Evolutionary conservation across 441 rosid species (phyloP), one percentile per base, ranked within the genome.

Genomic region (Pelargonium citronellum): DNA sequence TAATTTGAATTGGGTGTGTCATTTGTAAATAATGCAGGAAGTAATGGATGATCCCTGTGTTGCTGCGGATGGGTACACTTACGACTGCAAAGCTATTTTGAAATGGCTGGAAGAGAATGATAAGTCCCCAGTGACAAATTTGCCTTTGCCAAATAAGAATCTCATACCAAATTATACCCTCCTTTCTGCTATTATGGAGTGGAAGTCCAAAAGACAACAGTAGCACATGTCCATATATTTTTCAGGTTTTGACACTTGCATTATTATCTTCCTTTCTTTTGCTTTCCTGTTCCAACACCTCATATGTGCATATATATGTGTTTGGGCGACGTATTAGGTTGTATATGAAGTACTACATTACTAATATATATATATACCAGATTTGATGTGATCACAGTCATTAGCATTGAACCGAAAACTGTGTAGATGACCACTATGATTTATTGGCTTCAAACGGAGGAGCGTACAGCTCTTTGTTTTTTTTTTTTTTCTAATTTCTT

Each of bases 31-130:
- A 71, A 67, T 74, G 39, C 87, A 93, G 98, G 96, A 85, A 47
- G 82, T 91, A 4, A 94, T 90, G 92, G 78, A 82, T n/a, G 89
- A 85, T 24, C 97, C 99, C 27, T 87, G 88, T 78, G 97, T 94
- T 55, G 97, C 99, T 37, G 80, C 95, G 10, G 97, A 94, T 73
- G 99, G 99, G n/a, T 91, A 90, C 78, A 88, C 89, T 5, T 90
- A 94, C 2, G 96, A 94, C 64, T 83, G 86, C 49, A 77, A 66
- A 74, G 92, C 92, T n/a, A 88, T 94, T 0, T 80, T 81, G 83
- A 85, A 82, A 74, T 94, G 91, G 94, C 75, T 90, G 27, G 75
- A 81, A 76, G 81, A 74, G 67, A 83, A 85, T 34, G 87, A 84
- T 22, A 81, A 74, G 39, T 94, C 99, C 4, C 97, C 97, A 7